phyloP scores from a whole-genome alignment of 495 filamentous ascomycete genomes.

The Neurospora terricola region DNA sequence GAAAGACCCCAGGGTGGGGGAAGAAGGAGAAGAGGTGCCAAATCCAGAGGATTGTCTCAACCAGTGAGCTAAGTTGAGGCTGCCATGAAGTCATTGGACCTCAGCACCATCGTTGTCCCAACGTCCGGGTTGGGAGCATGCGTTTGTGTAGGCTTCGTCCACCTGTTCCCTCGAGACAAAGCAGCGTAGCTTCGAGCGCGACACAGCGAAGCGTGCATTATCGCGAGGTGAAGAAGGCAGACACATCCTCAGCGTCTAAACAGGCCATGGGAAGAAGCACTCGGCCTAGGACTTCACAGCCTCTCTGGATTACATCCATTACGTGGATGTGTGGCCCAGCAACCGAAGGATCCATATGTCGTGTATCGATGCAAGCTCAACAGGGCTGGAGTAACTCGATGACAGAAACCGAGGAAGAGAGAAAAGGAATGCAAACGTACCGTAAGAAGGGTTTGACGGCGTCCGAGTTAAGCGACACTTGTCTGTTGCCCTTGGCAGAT shows the following conservation, averaged over 20 bases:
- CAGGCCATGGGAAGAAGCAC: neutral
- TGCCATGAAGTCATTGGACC: slow-evolving; percentile 6
- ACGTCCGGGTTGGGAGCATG: neutral
- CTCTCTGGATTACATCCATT: neutral
- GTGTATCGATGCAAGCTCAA: slow-evolving; percentile 16
- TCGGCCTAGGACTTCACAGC: neutral
- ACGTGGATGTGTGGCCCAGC: slow-evolving; percentile 4
- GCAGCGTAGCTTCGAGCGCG: neutral
- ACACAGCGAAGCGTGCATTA: neutral
- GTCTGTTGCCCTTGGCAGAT: neutral
- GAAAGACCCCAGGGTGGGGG: neutral
- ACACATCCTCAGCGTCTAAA: neutral
- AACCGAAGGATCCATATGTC: slow-evolving; percentile 1
- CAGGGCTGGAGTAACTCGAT: slow-evolving; percentile 7
- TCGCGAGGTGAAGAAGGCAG: neutral
- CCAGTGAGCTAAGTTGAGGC: slow-evolving; percentile 4
- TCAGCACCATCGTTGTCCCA: neutral
- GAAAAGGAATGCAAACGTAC: slow-evolving; percentile 15
- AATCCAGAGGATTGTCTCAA: neutral
- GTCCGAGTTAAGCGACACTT: slow-evolving; percentile 2
- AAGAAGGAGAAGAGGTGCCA: slow-evolving; percentile 1
- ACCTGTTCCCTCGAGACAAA: neutral
- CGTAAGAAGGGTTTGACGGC: slow-evolving; percentile 4
- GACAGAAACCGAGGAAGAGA: slow-evolving; percentile 1
- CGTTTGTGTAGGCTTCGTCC: neutral